Conservation (phyloP, 257 asterid species). For the Solanum paucissectum region DNA sequence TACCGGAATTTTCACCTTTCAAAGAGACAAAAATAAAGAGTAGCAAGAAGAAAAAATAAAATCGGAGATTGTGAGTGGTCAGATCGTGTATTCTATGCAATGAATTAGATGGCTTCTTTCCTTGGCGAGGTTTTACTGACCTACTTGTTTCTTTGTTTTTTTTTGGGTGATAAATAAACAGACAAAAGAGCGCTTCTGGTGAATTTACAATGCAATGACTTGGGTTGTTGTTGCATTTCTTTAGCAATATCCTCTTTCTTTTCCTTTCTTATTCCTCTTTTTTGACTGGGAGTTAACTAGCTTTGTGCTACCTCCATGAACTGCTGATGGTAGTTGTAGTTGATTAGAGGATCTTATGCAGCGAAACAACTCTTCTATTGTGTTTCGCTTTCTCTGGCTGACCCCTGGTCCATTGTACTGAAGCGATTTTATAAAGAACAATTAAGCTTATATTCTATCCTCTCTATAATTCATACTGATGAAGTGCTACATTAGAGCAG, state of each 20-base stretch:
- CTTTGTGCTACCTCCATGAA: neutral
- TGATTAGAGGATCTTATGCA: neutral
- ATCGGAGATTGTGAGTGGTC: neutral
- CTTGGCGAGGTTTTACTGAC: neutral
- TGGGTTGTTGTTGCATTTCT: neutral
- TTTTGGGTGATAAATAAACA: neutral
- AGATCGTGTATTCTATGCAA: neutral
- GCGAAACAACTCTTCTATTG: neutral
- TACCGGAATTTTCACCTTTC: neutral
- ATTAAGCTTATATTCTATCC: neutral
- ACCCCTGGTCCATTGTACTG: neutral
- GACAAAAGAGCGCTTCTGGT: neutral
- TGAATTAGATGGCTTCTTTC: neutral
- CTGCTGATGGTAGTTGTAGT: neutral
- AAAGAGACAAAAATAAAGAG: neutral
- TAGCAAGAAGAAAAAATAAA: neutral
- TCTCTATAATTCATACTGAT: neutral
- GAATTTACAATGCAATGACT: neutral
- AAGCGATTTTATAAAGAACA: neutral
- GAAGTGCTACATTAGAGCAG: neutral
- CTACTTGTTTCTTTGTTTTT: neutral
- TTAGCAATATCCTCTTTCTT: neutral
- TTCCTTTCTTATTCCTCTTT: neutral
- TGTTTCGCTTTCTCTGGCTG: neutral
- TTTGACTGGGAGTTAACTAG: neutral